Conservation (phyloP, 1,139 yeast genomes). For the Geotrichum bryndzae region DNA sequence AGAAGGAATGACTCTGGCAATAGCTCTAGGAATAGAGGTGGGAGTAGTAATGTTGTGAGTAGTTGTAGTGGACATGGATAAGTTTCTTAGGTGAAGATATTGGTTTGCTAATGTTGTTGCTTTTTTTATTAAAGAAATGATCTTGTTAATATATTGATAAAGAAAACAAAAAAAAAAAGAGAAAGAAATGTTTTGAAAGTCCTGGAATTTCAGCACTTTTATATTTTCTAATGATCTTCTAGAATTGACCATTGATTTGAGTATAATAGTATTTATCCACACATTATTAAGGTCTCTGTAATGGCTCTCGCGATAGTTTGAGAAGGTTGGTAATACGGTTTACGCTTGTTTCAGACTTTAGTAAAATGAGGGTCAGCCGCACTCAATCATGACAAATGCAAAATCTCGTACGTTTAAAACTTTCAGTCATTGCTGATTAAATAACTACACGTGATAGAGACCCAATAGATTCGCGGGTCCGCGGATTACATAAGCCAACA, state of each 20-base stretch:
- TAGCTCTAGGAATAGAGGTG: constrained; percentile 40
- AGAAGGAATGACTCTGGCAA: constrained; percentile 57
- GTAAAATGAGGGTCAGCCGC: not conserved
- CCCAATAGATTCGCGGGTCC: too few relatives aligned
- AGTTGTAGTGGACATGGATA: not conserved
- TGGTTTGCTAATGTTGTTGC: not conserved
- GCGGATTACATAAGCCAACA: too few relatives aligned
- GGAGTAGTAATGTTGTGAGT: not conserved
- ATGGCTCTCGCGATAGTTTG: not conserved
- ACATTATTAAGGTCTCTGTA: not conserved
- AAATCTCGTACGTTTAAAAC: not conserved
- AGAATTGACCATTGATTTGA: not conserved
- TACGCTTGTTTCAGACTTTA: not conserved
- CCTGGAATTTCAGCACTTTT: not conserved
- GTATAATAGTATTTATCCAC: not conserved
- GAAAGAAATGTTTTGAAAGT: not conserved
- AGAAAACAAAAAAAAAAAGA: not conserved
- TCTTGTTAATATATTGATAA: not conserved
- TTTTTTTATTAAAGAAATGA: not conserved
- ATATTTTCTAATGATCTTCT: not conserved
- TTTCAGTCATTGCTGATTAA: not conserved
- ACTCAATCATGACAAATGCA: not conserved
- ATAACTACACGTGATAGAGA: too few relatives aligned
- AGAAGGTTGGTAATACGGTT: not conserved
- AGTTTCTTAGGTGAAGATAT: not conserved